Conservation (phyloP, 1,284 basidiomycete species). For the Mrakiaceae sp. region DNA sequence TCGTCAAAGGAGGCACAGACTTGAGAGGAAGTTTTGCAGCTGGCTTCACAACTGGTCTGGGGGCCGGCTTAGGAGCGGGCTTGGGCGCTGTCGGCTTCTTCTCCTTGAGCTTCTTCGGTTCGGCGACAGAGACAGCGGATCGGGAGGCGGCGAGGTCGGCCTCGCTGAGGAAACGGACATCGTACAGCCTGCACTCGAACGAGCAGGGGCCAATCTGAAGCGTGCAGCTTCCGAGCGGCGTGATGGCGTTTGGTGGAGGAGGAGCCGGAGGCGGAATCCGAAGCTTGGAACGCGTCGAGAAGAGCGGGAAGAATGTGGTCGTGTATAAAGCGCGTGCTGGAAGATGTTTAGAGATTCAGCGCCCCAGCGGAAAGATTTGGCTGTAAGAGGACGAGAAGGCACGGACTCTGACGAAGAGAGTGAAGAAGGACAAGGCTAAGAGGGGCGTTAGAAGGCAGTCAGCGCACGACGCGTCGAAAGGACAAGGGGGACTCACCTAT, state of each 20-base stretch:
- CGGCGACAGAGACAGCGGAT: too few species aligned
- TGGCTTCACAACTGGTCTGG: too few species aligned
- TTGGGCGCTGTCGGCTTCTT: too few species aligned
- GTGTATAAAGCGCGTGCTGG: background rate
- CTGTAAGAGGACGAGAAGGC: background rate
- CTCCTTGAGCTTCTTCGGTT: too few species aligned
- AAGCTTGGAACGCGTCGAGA: background rate
- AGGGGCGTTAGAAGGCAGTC: too few species aligned
- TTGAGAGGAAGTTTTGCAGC: too few species aligned
- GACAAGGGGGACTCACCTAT: too few species aligned
- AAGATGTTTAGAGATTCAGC: background rate
- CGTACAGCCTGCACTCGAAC: background rate
- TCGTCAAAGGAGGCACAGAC: too few species aligned
- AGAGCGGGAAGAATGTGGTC: background rate
- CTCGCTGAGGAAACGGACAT: conserved; percentile 20
- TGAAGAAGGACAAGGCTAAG: background rate
- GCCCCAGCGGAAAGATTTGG: background rate
- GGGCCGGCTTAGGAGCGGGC: too few species aligned
- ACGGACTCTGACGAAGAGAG: background rate
- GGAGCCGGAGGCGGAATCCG: background rate
- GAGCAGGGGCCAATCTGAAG: conserved; percentile 3
- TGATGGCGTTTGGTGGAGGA: background rate
- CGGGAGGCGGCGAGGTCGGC: conserved; percentile 28
- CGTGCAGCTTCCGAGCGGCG: conserved; percentile 2
- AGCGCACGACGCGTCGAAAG: too few species aligned